A percentile compares a stretch with the other conserved stretches of the same genome.
phyloP scores from a whole-genome alignment of 345 rosid species.

The Eucalyptus pumila region DNA sequence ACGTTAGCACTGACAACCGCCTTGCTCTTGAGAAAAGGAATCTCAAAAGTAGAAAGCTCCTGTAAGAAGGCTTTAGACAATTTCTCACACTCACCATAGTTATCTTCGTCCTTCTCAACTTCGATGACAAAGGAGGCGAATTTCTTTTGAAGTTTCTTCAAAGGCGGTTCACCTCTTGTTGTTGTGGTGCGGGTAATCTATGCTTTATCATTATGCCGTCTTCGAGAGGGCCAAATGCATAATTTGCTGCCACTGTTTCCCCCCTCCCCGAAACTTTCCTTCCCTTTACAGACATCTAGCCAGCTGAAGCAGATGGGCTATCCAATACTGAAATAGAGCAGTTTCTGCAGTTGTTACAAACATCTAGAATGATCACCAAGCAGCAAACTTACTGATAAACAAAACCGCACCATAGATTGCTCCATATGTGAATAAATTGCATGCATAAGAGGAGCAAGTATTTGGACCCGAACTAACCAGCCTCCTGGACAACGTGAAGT shows the following conservation, averaged over 20 bases:
- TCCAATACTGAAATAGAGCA: neutral
- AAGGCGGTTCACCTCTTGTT: constrained; percentile 85
- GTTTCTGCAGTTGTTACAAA: neutral
- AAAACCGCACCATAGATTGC: neutral
- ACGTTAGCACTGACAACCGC: constrained; percentile 68
- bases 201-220: constrained; percentile 79
- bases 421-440: neutral
- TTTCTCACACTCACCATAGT: constrained; percentile 44
- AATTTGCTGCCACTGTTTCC: constrained; percentile 55
- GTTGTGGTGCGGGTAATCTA: constrained; percentile 88
- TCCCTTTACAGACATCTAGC: constrained; percentile 56
- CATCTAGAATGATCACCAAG: neutral
- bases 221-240: constrained; percentile 69
- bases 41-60: constrained; percentile 80
- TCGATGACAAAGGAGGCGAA: constrained; percentile 66
- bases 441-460: neutral
- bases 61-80: constrained; percentile 76
- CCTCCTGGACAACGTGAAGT: neutral
- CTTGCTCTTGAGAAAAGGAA: constrained; percentile 80
- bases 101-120: constrained; percentile 61
- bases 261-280: constrained; percentile 66
- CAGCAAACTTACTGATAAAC: neutral
- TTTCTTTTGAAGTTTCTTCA: constrained; percentile 72
- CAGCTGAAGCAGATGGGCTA: neutral
- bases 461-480: neutral